phyloP scores from a whole-genome alignment of 176 grass and related monocot species.

The Luzula sylvatica region DNA sequence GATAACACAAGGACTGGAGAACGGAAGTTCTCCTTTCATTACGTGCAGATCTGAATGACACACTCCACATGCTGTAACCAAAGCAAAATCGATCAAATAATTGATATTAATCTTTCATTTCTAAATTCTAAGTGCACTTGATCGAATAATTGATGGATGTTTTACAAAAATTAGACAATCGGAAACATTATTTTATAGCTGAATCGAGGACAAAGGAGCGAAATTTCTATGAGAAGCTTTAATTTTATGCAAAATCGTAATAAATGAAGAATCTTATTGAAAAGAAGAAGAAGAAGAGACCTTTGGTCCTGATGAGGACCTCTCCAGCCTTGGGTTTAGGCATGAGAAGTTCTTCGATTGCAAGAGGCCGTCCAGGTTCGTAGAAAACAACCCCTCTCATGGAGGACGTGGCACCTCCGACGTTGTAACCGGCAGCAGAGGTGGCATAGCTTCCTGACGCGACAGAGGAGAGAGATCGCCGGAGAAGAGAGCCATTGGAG shows the following conservation, averaged over 20 bases:
- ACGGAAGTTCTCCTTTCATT: slow-evolving; percentile 88
- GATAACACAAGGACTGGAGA: slow-evolving; percentile 71
- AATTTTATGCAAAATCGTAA: background rate
- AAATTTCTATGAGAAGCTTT: too few species aligned
- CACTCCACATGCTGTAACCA: slow-evolving; percentile 70
- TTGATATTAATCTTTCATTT: background rate
- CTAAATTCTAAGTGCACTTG: background rate
- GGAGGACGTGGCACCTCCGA: slow-evolving; percentile 57
- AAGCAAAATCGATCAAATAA: background rate
- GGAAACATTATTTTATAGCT: background rate
- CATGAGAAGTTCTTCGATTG: slow-evolving; percentile 88
- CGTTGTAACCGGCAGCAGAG: slow-evolving; percentile 52
- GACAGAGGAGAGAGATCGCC: slow-evolving; percentile 32
- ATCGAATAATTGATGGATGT: background rate
- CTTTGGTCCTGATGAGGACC: slow-evolving; percentile 88
- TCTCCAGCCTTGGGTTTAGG: slow-evolving; percentile 90
- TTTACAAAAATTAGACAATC: background rate
- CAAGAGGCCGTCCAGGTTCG: slow-evolving; percentile 86
- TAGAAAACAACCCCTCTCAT: slow-evolving; percentile 87
- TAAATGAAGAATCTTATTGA: background rate
- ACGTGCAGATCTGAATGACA: slow-evolving; percentile 98
- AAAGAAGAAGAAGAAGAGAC: slow-evolving; percentile 1
- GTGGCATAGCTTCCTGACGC: slow-evolving; percentile 7
- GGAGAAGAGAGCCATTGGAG: slow-evolving; percentile 1
- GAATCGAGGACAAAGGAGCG: background rate